Conservation (phyloP, 768 basidiomycete genomes). For the Polyporus arcularius region DNA sequence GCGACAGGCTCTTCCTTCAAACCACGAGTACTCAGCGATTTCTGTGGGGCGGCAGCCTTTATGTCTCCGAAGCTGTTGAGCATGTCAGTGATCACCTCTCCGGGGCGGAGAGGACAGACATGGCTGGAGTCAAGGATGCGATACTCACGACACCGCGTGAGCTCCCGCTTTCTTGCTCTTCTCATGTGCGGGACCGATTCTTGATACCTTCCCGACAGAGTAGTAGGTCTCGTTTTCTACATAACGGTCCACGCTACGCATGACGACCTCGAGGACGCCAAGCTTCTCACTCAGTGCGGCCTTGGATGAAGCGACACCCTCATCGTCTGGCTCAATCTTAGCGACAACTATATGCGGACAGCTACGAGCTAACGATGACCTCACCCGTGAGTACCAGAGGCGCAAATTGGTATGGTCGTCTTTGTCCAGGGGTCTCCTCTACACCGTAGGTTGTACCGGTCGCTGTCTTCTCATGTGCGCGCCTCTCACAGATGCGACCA, state of each 20-base stretch:
- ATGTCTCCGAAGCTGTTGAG: not conserved
- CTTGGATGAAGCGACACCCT: not conserved
- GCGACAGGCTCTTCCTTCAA: conserved; percentile 4
- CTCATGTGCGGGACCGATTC: conserved; percentile 10
- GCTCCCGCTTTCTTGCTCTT: conserved; percentile 19
- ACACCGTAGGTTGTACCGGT: not conserved
- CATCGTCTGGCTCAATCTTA: conserved; percentile 2
- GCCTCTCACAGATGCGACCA: not conserved
- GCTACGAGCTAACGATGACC: not conserved
- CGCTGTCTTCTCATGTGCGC: not conserved
- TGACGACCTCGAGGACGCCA: conserved; percentile 9
- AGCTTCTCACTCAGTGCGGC: not conserved
- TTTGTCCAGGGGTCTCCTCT: not conserved
- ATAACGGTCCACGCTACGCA: conserved; percentile 1
- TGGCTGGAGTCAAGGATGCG: not conserved
- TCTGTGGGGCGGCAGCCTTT: not conserved
- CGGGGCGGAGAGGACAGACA: not conserved
- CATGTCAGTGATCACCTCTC: not conserved
- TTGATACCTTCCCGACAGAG: not conserved
- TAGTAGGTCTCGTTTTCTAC: not conserved
- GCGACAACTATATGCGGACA: not conserved
- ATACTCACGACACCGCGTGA: conserved; percentile 13
- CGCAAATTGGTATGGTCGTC: not conserved
- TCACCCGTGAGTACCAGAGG: conserved; percentile 4
- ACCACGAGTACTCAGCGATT: not conserved